Evolutionary conservation across 306 rosid species (phyloP), one percentile per base, ranked within the genome.

Genomic region (Echinosophora koreensis): DNA sequence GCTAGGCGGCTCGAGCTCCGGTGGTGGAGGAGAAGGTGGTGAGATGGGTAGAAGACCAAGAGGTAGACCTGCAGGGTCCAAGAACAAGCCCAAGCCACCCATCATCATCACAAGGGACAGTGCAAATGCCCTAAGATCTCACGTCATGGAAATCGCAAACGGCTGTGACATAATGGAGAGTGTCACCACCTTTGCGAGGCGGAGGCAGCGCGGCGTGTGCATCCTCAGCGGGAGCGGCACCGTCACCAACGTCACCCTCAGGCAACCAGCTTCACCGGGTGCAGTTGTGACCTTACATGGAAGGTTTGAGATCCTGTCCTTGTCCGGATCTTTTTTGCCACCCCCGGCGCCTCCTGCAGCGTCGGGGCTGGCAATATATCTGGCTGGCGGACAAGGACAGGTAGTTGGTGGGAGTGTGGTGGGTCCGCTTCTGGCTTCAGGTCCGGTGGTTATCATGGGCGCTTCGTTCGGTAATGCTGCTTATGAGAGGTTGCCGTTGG

Each of bases 381-480:
- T 95, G 0, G 94, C 97, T 0, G 97, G 97, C 0, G 97, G 97
- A 13, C 99, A 92, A 74, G 99, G 99, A 0, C 99, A 92, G 71
- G 97, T 95, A 0, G 93, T 95, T 0, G 97, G 99, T 0, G 99
- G 99, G 0, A 86, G 90, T 16, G 96, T 95, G 30, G 97, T 89
- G 15, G 97, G 97, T 0, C 97, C 93, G 0, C 85, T 95, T 32
- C 3, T 92, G 30, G 93, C 97, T 0, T 84, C 97, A 0, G 99
- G 97, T 0, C 97, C 97, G 0, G 97, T 95, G 51, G 97, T 95
- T 2, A 88, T 95, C 58, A 92, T 92, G 93, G 91, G 96, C 0
- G 97, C 97, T 5, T 90, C 96, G 3, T 95, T 95, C 57, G 99
- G 97, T 28, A 95, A 95, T 86, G 97, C 99, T 1, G 99, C 97